Conservation (phyloP, 202 grass and related monocot genomes). For the Digitaria exilis region DNA sequence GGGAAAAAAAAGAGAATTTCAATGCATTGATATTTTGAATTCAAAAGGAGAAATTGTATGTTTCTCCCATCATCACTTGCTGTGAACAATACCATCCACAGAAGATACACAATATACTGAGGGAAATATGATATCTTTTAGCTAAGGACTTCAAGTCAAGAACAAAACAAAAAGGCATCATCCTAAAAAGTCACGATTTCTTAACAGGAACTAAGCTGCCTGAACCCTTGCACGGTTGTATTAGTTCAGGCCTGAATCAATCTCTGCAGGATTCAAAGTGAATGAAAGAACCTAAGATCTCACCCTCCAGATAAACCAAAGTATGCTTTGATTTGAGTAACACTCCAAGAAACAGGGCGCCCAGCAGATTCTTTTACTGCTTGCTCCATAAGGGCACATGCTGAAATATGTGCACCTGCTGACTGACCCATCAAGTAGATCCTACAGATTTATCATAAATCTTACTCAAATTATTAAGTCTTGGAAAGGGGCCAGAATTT, state of each 20-base stretch:
- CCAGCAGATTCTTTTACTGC: conserved; percentile 74
- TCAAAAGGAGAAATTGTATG: conserved; percentile 7
- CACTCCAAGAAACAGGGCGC: conserved; percentile 70
- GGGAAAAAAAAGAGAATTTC: background rate
- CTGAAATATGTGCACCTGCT: conserved; percentile 94
- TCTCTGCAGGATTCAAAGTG: conserved; percentile 21
- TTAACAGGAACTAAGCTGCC: conserved; percentile 7
- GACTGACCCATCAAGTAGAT: conserved; percentile 98
- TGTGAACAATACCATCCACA: too few relatives aligned
- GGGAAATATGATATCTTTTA: background rate
- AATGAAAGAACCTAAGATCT: conserved; percentile 33
- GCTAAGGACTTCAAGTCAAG: background rate
- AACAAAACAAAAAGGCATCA: background rate
- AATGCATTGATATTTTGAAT: conserved; percentile 14
- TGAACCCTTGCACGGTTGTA: background rate
- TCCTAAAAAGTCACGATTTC: background rate
- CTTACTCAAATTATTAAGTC: conserved; percentile 8
- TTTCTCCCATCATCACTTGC: conserved; percentile 23
- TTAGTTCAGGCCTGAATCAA: conserved; percentile 5
- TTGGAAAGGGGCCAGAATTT: background rate
- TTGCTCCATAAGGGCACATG: conserved; percentile 77
- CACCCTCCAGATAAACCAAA: conserved; percentile 98
- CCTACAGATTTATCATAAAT: conserved; percentile 49
- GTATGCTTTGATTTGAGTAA: conserved; percentile 90
- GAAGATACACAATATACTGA: conserved; percentile 12